Conservation (phyloP, 2,329 filamentous ascomycete species). For the Rutstroemia sp. region DNA sequence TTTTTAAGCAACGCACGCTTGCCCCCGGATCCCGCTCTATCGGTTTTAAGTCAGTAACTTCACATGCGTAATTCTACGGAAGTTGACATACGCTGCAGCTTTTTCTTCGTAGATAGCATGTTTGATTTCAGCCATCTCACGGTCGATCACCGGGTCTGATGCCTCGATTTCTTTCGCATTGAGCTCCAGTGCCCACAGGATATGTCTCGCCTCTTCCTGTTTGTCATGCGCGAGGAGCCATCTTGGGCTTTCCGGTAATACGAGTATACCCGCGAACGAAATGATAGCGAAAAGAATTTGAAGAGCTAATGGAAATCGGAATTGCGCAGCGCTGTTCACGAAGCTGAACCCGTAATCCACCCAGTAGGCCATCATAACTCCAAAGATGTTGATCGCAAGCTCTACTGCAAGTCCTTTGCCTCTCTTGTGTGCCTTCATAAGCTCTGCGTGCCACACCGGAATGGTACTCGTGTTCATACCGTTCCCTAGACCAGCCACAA, state of each 20-base stretch:
- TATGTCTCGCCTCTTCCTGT: slow-evolving; percentile 37
- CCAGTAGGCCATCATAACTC: slow-evolving; percentile 42
- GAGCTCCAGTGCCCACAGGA: slow-evolving; percentile 34
- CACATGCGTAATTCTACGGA: too few relatives aligned
- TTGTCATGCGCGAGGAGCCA: slow-evolving; percentile 39
- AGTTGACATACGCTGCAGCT: background rate
- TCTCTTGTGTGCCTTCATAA: slow-evolving; percentile 47
- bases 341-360: slow-evolving; percentile 51
- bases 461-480: slow-evolving; percentile 42
- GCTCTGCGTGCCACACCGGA: slow-evolving; percentile 55
- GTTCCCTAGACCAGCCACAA: slow-evolving; percentile 42
- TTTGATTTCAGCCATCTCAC: slow-evolving; percentile 45
- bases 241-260: slow-evolving; percentile 43
- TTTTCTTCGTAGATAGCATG: slow-evolving; percentile 55
- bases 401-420: slow-evolving; percentile 56
- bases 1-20: slow-evolving; percentile 39
- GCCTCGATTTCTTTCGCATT: slow-evolving; percentile 29
- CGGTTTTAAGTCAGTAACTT: too few relatives aligned
- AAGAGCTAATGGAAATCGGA: slow-evolving; percentile 55
- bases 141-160: slow-evolving; percentile 45
- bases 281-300: slow-evolving; percentile 52
- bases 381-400: slow-evolving; percentile 49
- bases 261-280: slow-evolving; percentile 46
- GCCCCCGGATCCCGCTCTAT: slow-evolving; percentile 21
- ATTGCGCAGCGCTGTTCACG: slow-evolving; percentile 39